Conservation (phyloP, 805 yeast species). For the Pichia gijzeniarum region DNA sequence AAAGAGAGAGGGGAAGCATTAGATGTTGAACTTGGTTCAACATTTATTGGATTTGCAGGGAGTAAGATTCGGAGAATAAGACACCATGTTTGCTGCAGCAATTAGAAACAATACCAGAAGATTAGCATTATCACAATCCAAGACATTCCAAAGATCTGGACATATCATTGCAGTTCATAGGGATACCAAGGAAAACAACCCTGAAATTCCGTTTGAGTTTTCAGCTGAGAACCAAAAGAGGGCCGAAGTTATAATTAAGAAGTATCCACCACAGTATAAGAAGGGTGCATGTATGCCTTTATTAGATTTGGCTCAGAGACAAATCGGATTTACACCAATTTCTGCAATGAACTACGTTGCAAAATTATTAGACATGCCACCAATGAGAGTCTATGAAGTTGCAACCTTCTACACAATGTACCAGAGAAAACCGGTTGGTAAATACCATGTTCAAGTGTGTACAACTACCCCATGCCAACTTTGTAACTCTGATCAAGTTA, state of each 20-base stretch:
- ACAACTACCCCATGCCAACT: slow-evolving; percentile 88
- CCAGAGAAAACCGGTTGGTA: slow-evolving; percentile 81
- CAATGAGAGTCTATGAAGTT: slow-evolving; percentile 90
- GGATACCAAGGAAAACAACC: slow-evolving; percentile 62
- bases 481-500: slow-evolving; percentile 74
- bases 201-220: slow-evolving; percentile 66
- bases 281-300: slow-evolving; percentile 87
- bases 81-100: slow-evolving; percentile 1
- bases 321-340: slow-evolving; percentile 77
- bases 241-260: slow-evolving; percentile 68
- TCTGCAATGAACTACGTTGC: slow-evolving; percentile 90
- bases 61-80: too few species aligned
- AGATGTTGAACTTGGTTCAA: background rate
- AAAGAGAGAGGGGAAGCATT: slow-evolving; percentile 1
- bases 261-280: slow-evolving; percentile 81
- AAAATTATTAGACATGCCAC: slow-evolving; percentile 77
- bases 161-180: slow-evolving; percentile 57
- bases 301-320: slow-evolving; percentile 82
- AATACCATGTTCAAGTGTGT: slow-evolving; percentile 76
- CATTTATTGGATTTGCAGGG: too few species aligned
- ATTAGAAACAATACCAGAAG: slow-evolving; percentile 9
- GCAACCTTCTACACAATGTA: slow-evolving; percentile 92
- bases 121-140: background rate
- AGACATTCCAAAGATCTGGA: slow-evolving; percentile 19
- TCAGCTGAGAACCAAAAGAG: slow-evolving; percentile 53